Evolutionary conservation across 148 eudicot species (phyloP).

Genomic region (Rheum nobile): DNA sequence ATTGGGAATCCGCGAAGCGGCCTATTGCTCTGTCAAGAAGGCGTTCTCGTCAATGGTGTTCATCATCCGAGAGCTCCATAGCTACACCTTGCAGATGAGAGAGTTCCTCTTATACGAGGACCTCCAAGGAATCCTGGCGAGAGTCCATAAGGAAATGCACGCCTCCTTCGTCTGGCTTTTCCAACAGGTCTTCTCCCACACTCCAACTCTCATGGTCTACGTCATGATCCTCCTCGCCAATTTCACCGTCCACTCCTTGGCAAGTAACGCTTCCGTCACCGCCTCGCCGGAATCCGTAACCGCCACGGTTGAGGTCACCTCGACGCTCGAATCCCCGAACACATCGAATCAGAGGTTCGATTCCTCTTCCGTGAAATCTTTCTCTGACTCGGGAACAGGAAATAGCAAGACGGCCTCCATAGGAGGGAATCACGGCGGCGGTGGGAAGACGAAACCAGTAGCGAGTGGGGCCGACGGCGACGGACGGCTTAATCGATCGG

Average conservation of each 20-base stretch:
- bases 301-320: neutral
- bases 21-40: constrained; percentile 16
- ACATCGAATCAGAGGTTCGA: constrained; percentile 24
- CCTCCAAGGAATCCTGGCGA: constrained; percentile 45
- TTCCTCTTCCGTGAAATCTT: constrained; percentile 18
- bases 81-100: constrained; percentile 53
- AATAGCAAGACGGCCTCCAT: constrained; percentile 30
- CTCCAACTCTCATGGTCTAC: constrained; percentile 74
- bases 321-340: neutral
- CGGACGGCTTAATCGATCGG: constrained; percentile 28
- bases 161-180: constrained; percentile 89
- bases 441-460: constrained; percentile 31
- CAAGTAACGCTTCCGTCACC: neutral
- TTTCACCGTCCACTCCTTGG: constrained; percentile 38
- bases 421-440: constrained; percentile 48
- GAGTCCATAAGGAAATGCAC: constrained; percentile 70
- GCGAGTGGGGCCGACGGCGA: constrained; percentile 66
- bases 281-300: neutral
- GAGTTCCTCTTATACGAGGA: constrained; percentile 55
- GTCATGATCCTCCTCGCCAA: constrained; percentile 82
- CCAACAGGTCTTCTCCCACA: constrained; percentile 74
- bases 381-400: constrained; percentile 16
- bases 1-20: neutral
- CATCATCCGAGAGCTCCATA: constrained; percentile 68
- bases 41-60: constrained; percentile 94